Evolutionary conservation across 2,329 filamentous ascomycete genomes (phyloP).

Genomic region (Fonsecaea monophora): DNA sequence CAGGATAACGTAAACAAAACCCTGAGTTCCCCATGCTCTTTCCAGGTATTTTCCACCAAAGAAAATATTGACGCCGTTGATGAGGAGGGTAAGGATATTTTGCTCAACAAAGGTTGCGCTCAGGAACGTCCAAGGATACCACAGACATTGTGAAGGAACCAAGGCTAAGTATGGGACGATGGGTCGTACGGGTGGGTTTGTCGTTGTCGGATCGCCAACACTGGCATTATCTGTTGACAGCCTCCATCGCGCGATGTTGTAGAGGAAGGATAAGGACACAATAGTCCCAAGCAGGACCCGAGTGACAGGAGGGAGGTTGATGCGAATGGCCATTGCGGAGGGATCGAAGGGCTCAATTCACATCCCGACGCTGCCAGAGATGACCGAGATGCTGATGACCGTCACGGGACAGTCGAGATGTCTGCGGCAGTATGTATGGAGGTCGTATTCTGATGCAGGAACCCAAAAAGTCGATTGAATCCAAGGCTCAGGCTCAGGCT

Average conservation of each 20-base stretch:
- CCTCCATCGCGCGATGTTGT: constrained; percentile 67
- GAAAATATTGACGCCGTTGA: constrained; percentile 80
- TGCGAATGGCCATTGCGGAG: constrained; percentile 71
- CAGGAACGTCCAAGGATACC: constrained; percentile 92
- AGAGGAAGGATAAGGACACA: constrained; percentile 76
- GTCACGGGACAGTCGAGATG: neutral
- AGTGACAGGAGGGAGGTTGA: constrained; percentile 93
- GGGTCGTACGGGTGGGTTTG: constrained; percentile 60
- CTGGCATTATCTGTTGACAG: constrained; percentile 64
- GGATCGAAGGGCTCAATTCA: constrained; percentile 14
- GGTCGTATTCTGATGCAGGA: neutral
- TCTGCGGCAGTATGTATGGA: neutral
- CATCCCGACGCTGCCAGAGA: constrained; percentile 15
- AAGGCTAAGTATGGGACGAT: constrained; percentile 87
- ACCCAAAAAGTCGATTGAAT: constrained; percentile 1
- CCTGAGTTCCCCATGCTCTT: constrained; percentile 89
- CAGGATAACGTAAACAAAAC: constrained; percentile 88
- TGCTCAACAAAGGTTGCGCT: constrained; percentile 88
- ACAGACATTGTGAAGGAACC: constrained; percentile 79
- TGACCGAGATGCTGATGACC: neutral
- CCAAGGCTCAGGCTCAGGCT: neutral
- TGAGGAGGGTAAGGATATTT: constrained; percentile 83
- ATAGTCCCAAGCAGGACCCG: constrained; percentile 78
- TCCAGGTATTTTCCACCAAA: constrained; percentile 95
- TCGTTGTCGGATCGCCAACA: constrained; percentile 42